Conservation (phyloP, 1,284 basidiomycete genomes). For the Naganishia cerealis region DNA sequence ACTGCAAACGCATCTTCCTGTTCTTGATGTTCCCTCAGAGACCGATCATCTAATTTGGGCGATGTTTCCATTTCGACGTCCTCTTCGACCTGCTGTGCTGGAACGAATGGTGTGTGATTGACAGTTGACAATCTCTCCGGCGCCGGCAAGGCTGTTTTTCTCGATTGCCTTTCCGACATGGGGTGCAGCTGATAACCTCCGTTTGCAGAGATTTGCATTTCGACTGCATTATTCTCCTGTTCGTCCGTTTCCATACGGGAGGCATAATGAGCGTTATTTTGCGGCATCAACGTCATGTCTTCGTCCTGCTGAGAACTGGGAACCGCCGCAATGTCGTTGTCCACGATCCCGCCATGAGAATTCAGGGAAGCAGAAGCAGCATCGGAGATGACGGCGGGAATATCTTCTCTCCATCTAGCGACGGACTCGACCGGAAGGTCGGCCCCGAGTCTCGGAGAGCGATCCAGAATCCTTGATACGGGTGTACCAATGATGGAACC, state of each 20-base stretch:
- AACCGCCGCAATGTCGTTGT: not conserved
- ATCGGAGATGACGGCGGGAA: not conserved
- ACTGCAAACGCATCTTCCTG: conserved; percentile 5
- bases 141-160: not conserved
- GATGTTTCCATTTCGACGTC: conserved; percentile 16
- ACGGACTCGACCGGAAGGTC: conserved; percentile 14
- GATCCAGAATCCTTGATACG: conserved; percentile 9
- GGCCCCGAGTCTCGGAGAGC: conserved; percentile 2
- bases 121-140: not conserved
- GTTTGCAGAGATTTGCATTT: not conserved
- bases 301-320: conserved; percentile 20
- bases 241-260: conserved; percentile 2
- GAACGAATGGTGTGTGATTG: not conserved
- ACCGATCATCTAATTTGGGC: conserved; percentile 33
- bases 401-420: conserved; percentile 18
- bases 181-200: not conserved
- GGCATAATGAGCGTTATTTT: not conserved
- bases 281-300: not conserved
- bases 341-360: not conserved
- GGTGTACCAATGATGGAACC: conserved; percentile 21
- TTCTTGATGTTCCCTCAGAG: conserved; percentile 34
- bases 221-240: not conserved
- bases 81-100: not conserved
- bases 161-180: not conserved
- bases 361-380: not conserved